Conservation (phyloP, 129 eudicot genomes). For the Arctium lappa region DNA sequence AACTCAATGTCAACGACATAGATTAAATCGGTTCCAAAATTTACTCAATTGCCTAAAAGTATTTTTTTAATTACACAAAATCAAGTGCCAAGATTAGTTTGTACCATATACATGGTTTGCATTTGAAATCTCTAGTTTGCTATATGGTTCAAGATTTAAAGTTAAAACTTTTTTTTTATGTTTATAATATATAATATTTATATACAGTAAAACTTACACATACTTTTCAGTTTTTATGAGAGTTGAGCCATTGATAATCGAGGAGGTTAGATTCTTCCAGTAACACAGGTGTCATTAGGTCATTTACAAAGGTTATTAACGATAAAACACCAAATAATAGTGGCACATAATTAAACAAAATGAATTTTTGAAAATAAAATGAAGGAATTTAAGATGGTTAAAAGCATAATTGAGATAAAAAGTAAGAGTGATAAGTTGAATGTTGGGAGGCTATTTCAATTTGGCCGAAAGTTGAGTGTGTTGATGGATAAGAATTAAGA, state of each 20-base stretch:
- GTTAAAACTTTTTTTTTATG: background rate
- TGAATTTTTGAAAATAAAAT: background rate
- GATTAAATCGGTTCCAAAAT: background rate
- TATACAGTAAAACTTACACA: too few species aligned
- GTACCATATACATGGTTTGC: background rate
- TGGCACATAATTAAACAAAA: background rate
- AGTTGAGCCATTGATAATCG: too few species aligned
- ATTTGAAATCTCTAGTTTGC: background rate
- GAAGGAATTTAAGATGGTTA: background rate
- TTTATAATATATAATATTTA: too few species aligned
- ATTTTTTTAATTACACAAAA: too few species aligned
- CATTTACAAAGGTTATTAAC: background rate
- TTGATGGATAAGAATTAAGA: slow-evolving; percentile 7
- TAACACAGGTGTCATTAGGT: too few species aligned
- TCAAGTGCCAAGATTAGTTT: too few species aligned
- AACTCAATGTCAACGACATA: too few species aligned
- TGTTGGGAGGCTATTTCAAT: background rate
- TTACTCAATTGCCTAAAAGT: too few species aligned
- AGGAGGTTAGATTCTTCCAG: too few species aligned
- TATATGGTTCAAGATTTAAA: background rate
- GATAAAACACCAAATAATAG: background rate
- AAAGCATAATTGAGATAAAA: background rate
- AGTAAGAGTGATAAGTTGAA: background rate
- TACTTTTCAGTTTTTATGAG: too few species aligned
- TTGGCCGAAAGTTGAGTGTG: slow-evolving; percentile 10